These are phyloP conservation scores for Drechmeria coniospora DNA, from an alignment of 2,329 filamentous ascomycete species.

Conservation along the genomic window DNA sequence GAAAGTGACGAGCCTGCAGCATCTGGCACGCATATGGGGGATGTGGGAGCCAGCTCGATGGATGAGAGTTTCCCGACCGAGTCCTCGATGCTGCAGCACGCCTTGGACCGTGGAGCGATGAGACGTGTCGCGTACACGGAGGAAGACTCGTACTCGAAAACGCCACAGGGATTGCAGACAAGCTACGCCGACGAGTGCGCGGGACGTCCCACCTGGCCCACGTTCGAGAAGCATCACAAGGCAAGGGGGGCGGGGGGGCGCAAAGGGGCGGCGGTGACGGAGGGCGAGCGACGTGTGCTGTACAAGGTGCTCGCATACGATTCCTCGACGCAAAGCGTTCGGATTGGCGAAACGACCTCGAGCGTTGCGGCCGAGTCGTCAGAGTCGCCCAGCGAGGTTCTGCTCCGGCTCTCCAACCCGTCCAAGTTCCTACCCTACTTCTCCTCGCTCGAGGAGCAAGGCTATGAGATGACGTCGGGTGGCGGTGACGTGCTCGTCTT, in stretches of 20 bases:
- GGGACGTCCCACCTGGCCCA: constrained; percentile 17
- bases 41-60: constrained; percentile 21
- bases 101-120: constrained; percentile 12
- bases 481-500: constrained; percentile 50
- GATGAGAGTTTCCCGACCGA: constrained; percentile 24
- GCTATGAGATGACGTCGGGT: constrained; percentile 52
- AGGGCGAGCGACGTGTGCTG: constrained; percentile 3
- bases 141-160: constrained; percentile 25
- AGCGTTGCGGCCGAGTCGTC: constrained; percentile 31
- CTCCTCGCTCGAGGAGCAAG: constrained; percentile 38
- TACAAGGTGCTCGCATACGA: constrained; percentile 58
- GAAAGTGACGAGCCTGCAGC: not conserved
- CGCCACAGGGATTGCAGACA: constrained; percentile 31
- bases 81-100: constrained; percentile 12
- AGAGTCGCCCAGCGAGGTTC: constrained; percentile 41
- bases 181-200: constrained; percentile 29
- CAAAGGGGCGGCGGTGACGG: not conserved
- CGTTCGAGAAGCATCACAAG: constrained; percentile 18
- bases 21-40: constrained; percentile 10
- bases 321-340: constrained; percentile 38
- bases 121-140: constrained; percentile 5
- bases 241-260: constrained; percentile 1
- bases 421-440: constrained; percentile 52
- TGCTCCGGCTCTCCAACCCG: constrained; percentile 45
- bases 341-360: constrained; percentile 44